Evolutionary conservation across 371 early-diverging fungal species (phyloP), one percentile per base, ranked within the genome.

Genomic region (Lichtheimia ornata): DNA sequence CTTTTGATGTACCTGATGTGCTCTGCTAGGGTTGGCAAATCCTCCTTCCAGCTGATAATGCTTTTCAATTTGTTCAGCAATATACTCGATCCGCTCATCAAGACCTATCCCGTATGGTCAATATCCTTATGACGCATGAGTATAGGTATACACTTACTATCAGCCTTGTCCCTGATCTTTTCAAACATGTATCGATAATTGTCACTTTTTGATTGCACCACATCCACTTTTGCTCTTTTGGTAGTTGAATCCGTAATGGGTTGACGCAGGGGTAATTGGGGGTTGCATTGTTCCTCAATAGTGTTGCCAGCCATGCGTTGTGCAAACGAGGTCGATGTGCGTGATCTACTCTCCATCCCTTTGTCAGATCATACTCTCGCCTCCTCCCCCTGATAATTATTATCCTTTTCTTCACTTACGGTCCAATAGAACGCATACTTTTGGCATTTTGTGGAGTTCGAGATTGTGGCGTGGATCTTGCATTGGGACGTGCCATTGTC

Each of bases 121-220:
- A 18, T 47, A 2, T 7, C n/a, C 22, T 6, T 22, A 1, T 9
- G 47, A 22, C 17, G 47, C 17, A 47, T 47, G 22, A 18, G 44
- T 17, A 7, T 22, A 5, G 9, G n/a, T n/a, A 22, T 47, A 42
- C 14, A 59, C 49, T 14, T 71, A 82, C 84, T 75, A 56, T 91
- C 90, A 0, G 89, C 87, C 58, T 84, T 89, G 28, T 90, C 87
- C 0, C 74, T 80, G 30, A 90, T 71, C 61, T 90, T 90, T 67
- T 95, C 94, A 75, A 89, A 92, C 95, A 96, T 94, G 75, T 93
- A 95, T 4, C 92, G 87, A 69, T 90, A 94, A 13, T 20, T 41
- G 6, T 53, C 52, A 4, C 24, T 43, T 5, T n/a, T 15, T 18
- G 59, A 30, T 30, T 49, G 61, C 1, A 61, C 30, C 4, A 45